phyloP scores from a whole-genome alignment of 1,284 basidiomycete species.

The Melampsora larici-populina region DNA sequence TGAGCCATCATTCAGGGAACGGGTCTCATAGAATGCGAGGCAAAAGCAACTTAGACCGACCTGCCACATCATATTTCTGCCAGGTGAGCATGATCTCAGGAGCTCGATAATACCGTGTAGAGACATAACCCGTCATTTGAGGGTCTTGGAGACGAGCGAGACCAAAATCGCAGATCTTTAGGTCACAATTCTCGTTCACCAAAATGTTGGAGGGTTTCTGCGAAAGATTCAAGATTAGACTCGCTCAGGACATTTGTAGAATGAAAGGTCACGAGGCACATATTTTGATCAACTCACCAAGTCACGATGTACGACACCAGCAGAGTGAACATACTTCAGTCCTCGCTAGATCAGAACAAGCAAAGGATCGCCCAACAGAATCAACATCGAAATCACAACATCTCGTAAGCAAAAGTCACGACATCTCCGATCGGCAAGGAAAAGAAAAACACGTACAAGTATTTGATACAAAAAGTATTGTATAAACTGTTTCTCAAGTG shows the following conservation, averaged over 20 bases:
- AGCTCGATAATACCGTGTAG: slow-evolving; percentile 96
- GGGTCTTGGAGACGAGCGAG: slow-evolving; percentile 89
- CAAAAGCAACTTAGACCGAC: slow-evolving; percentile 51
- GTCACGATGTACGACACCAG: slow-evolving; percentile 97
- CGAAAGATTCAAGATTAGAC: not conserved
- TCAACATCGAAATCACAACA: not conserved
- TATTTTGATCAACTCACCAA: slow-evolving; percentile 61
- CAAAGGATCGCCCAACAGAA: slow-evolving; percentile 39
- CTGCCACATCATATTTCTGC: slow-evolving; percentile 99
- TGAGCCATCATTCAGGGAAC: not conserved
- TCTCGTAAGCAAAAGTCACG: not conserved
- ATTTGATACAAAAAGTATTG: slow-evolving; percentile 99
- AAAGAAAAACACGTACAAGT: slow-evolving; percentile 61
- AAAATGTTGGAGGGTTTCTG: slow-evolving; percentile 99
- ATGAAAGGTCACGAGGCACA: not conserved
- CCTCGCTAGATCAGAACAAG: slow-evolving; percentile 65
- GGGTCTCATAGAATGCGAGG: too few species aligned
- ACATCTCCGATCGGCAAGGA: not conserved
- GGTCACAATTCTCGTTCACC: slow-evolving; percentile 98
- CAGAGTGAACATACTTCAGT: slow-evolving; percentile 98
- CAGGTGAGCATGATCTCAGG: slow-evolving; percentile 99
- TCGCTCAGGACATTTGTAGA: slow-evolving; percentile 1
- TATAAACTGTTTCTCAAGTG: slow-evolving; percentile 99
- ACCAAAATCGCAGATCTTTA: slow-evolving; percentile 99
- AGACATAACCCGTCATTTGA: slow-evolving; percentile 99